phyloP scores from a whole-genome alignment of 495 filamentous ascomycete genomes.

The Aspergillus sclerotiicarbonarius region DNA sequence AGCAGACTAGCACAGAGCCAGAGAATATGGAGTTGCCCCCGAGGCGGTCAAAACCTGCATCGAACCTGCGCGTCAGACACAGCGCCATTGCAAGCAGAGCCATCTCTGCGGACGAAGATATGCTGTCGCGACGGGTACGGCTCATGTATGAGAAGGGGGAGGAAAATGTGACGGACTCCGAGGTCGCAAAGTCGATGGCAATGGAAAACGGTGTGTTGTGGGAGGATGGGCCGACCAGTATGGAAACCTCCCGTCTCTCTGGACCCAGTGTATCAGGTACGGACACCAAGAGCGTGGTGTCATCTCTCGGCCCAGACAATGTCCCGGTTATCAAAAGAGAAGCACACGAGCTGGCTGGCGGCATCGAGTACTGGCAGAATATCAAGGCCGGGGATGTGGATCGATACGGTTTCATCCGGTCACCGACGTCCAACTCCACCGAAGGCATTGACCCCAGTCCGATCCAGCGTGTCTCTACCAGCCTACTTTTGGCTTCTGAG shows the following conservation, averaged over 20 bases:
- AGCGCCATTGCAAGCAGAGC: constrained; percentile 33
- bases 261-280: constrained; percentile 18
- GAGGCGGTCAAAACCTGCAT: constrained; percentile 36
- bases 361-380: constrained; percentile 94
- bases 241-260: constrained; percentile 39
- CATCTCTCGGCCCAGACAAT: constrained; percentile 10
- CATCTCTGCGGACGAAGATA: constrained; percentile 75
- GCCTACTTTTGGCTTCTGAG: constrained; percentile 62
- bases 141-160: constrained; percentile 84
- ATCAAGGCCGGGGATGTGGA: constrained; percentile 85
- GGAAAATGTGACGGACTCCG: constrained; percentile 53
- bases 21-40: constrained; percentile 36
- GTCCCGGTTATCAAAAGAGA: constrained; percentile 43
- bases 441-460: constrained; percentile 47
- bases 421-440: constrained; percentile 35
- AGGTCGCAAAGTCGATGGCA: constrained; percentile 43
- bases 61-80: constrained; percentile 35
- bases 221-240: constrained; percentile 53
- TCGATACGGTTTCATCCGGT: constrained; percentile 88
- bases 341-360: constrained; percentile 68
- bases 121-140: constrained; percentile 82
- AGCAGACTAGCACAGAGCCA: constrained; percentile 19
- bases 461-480: constrained; percentile 65
- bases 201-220: constrained; percentile 57
- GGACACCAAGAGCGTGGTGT: constrained; percentile 20